Percentiles rank a stretch among this genome's conserved stretches.
Conservation (phyloP, 345 rosid genomes). For the Eutrema japonicum region DNA sequence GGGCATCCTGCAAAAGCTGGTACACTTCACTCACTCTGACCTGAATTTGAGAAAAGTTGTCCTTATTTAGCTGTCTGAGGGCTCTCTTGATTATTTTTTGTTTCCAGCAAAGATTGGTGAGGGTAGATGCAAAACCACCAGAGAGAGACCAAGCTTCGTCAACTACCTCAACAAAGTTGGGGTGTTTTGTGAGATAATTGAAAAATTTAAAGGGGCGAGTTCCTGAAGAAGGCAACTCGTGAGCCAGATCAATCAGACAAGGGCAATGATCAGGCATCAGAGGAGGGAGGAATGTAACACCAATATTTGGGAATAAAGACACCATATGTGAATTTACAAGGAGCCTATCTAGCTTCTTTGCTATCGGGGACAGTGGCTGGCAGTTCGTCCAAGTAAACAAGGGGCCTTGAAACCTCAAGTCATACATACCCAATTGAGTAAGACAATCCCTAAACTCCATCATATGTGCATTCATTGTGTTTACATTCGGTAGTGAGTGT, state of each 20-base stretch:
- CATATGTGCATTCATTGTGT: neutral
- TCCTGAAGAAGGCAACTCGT: rapidly evolving
- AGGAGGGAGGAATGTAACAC: rapidly evolving
- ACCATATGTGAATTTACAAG: neutral
- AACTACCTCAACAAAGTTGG: neutral
- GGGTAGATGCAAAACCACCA: too few species aligned
- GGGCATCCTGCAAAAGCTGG: too few species aligned
- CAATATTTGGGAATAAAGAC: neutral
- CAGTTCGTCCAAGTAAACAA: neutral
- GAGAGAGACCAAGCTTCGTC: too few species aligned
- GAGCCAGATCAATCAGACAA: neutral
- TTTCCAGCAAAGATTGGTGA: too few species aligned
- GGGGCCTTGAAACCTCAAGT: neutral
- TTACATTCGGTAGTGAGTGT: neutral
- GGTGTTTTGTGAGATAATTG: neutral
- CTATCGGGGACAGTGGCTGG: neutral
- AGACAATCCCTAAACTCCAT: neutral
- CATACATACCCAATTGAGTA: neutral
- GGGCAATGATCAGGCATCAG: neutral
- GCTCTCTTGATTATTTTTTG: too few species aligned
- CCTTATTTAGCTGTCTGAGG: too few species aligned
- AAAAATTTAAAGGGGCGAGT: neutral
- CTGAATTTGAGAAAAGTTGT: too few species aligned
- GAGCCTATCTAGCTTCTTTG: neutral
- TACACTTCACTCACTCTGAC: too few species aligned